Conservation (phyloP, 805 yeast genomes). For the Zygoascus tannicola region DNA sequence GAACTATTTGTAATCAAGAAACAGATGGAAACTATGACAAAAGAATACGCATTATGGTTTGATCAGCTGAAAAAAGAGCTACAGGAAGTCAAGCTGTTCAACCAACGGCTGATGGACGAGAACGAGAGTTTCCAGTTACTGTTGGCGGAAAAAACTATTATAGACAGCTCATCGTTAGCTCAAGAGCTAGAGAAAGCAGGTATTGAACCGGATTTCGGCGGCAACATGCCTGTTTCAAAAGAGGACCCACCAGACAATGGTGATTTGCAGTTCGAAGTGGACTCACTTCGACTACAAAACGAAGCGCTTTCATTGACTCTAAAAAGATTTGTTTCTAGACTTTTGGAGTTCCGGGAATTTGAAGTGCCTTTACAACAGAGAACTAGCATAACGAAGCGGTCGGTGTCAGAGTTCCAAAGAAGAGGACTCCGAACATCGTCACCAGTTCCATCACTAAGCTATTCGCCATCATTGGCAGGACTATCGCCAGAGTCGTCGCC, state of each 20-base stretch:
- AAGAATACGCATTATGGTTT: constrained; percentile 24
- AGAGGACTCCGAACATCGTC: neutral
- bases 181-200: constrained; percentile 15
- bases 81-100: constrained; percentile 16
- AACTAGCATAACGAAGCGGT: constrained; percentile 10
- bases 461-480: neutral
- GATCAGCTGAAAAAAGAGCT: constrained; percentile 21
- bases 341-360: constrained; percentile 26
- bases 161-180: constrained; percentile 18
- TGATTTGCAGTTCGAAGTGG: constrained; percentile 22
- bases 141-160: constrained; percentile 26
- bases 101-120: constrained; percentile 25
- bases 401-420: constrained; percentile 13
- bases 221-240: neutral
- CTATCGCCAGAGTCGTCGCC: neutral
- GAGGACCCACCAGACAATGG: neutral
- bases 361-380: constrained; percentile 19
- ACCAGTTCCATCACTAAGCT: neutral
- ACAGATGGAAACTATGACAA: constrained; percentile 23
- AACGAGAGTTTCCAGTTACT: constrained; percentile 28
- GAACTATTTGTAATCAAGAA: constrained; percentile 20
- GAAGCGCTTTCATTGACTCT: constrained; percentile 25
- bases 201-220: constrained; percentile 8
- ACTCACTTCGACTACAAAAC: constrained; percentile 25
- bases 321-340: constrained; percentile 28